Base-by-base conservation (phyloP, 306 rosid genomes). In the Glycine tomentella region DNA sequence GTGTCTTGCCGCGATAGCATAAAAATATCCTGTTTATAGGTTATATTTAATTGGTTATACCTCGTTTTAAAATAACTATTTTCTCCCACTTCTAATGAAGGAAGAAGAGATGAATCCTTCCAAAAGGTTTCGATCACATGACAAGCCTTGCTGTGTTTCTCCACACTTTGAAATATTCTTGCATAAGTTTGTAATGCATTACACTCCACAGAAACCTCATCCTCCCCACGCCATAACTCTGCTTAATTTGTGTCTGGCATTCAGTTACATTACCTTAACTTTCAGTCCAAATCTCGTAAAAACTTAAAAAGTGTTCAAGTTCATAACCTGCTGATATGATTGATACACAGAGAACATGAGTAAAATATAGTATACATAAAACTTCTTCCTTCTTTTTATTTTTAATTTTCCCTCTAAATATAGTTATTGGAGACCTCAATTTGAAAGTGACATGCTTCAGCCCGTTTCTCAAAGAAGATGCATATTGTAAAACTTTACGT, bases 401-500 rank as follows among this genome's bases (percentile, higher is more conserved):
- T 25, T 25, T 25, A 25, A 25, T 25, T 25, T 25, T 25, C 31
- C 31, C 31, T 25, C 31, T 25, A 25, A 25, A 25, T 25, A 25
- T 25, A 25, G 31, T 2, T 25, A 25, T 25, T 25, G 31, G 31
- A 25, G 31, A 34, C 5, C 42, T 58, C 4, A 45, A 62, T 46
- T 61, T 62, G 36, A 63, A 76, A 64, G 52, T 52, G 59, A 46
- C 48, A 46, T 31, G 80, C 49, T 40, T 52, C 53, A 53, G 49
- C 44, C n/a, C 11, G 20, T 38, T 49, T 16, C 1, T 56, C 9
- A 20, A 8, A 56, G 53, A 76, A 62, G 71, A 61, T 8, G 36
- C 62, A 34, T 13, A 7, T 67, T 67, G 25, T 13, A 33, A 40
- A 69, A 62, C 4, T 10, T 5, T 7, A 76, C 33, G 14, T 40